phyloP scores from a whole-genome alignment of 495 filamentous ascomycete species.

The Aspergillus heteromorphus region DNA sequence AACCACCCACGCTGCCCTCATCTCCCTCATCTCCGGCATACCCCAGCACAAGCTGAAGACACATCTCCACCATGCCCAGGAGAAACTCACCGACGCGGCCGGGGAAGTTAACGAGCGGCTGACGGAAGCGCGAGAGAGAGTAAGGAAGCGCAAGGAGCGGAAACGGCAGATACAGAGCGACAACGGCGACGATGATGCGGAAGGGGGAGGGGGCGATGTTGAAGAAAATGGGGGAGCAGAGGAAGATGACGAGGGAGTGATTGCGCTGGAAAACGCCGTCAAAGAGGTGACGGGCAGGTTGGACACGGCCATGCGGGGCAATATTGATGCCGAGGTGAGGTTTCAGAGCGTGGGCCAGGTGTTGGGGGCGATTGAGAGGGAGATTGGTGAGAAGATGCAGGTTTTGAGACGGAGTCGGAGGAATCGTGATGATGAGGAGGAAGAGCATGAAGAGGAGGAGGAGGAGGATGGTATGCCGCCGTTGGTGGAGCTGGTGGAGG shows the following conservation, averaged over 20 bases:
- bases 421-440: slow-evolving; percentile 13
- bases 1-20: slow-evolving; percentile 27
- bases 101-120: slow-evolving; percentile 45
- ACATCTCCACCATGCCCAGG: slow-evolving; percentile 31
- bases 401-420: slow-evolving; percentile 6
- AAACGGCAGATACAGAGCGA: slow-evolving; percentile 14
- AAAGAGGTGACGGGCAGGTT: slow-evolving; percentile 29
- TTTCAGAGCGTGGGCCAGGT: slow-evolving; percentile 29
- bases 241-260: slow-evolving; percentile 21
- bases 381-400: slow-evolving; percentile 17
- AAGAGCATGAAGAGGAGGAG: slow-evolving; percentile 17
- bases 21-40: slow-evolving; percentile 25
- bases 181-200: slow-evolving; percentile 17
- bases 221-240: slow-evolving; percentile 19
- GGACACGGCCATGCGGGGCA: slow-evolving; percentile 33
- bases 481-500: slow-evolving; percentile 18
- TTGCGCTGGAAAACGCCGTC: slow-evolving; percentile 23
- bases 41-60: slow-evolving; percentile 27
- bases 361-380: slow-evolving; percentile 27
- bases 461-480: slow-evolving; percentile 20
- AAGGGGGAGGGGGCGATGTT: slow-evolving; percentile 17
- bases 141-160: slow-evolving; percentile 23
- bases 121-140: slow-evolving; percentile 28
- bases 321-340: slow-evolving; percentile 35
- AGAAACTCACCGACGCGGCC: slow-evolving; percentile 37